phyloP scores from a whole-genome alignment of 192 early-diverging fungal genomes.

The Backusella parvicylindrica region DNA sequence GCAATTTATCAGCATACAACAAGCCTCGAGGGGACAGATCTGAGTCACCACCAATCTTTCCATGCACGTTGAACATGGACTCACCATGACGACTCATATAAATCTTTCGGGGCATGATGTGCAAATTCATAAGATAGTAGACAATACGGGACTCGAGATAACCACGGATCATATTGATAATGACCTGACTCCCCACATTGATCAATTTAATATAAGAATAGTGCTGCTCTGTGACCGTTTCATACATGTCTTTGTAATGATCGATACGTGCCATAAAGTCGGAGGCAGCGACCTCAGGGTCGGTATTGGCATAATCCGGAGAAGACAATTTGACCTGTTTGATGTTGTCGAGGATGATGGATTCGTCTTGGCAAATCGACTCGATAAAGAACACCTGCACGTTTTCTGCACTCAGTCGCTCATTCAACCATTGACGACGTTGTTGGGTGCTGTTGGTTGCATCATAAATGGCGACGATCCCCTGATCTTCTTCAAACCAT shows the following conservation, averaged over 20 bases:
- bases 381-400: slow-evolving; percentile 97
- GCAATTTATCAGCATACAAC: slow-evolving; percentile 82
- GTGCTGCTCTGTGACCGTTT: slow-evolving; percentile 74
- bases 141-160: slow-evolving; percentile 96
- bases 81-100: slow-evolving; percentile 95
- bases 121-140: slow-evolving; percentile 99
- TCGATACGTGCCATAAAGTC: slow-evolving; percentile 91
- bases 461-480: slow-evolving; percentile 92
- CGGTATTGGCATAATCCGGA: slow-evolving; percentile 90
- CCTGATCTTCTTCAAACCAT: slow-evolving; percentile 84
- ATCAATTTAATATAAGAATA: slow-evolving; percentile 92
- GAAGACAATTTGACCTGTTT: slow-evolving; percentile 93
- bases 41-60: slow-evolving; percentile 95
- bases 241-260: slow-evolving; percentile 90
- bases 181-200: slow-evolving; percentile 87
- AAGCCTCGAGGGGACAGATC: slow-evolving; percentile 81
- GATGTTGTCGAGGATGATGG: slow-evolving; percentile 88
- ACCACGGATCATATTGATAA: slow-evolving; percentile 93
- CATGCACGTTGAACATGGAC: slow-evolving; percentile 86
- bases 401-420: slow-evolving; percentile 63
- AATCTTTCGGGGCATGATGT: slow-evolving; percentile 91
- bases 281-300: slow-evolving; percentile 78
- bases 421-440: slow-evolving; percentile 70
- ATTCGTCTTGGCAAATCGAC: slow-evolving; percentile 87
- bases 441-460: slow-evolving; percentile 96